phyloP scores from a whole-genome alignment of 371 early-diverging fungal genomes.

The Blakeslea trispora region DNA sequence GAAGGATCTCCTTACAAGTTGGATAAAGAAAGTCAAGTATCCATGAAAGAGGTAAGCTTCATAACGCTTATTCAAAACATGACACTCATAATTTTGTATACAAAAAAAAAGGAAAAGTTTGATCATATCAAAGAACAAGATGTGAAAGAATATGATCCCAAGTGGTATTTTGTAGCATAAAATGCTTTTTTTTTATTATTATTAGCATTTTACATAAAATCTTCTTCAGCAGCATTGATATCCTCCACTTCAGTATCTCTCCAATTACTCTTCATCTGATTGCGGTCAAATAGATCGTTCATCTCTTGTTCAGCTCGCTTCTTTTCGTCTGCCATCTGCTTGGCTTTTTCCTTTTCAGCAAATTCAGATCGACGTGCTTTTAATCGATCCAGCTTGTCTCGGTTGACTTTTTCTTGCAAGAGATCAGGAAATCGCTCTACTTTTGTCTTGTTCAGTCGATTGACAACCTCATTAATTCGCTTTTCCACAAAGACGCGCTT shows the following conservation, averaged over 20 bases:
- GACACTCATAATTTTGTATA: no score
- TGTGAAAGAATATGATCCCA: slow-evolving; percentile 14
- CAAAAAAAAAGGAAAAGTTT: slow-evolving; percentile 3
- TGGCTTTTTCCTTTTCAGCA: slow-evolving; percentile 45
- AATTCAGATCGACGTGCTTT: slow-evolving; percentile 54
- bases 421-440: slow-evolving; percentile 77
- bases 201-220: slow-evolving; percentile 86
- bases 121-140: slow-evolving; percentile 10
- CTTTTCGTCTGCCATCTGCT: slow-evolving; percentile 35
- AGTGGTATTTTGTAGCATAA: slow-evolving; percentile 21
- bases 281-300: slow-evolving; percentile 55
- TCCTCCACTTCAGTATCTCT: slow-evolving; percentile 56
- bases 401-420: slow-evolving; percentile 66
- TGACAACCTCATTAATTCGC: slow-evolving; percentile 84
- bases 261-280: slow-evolving; percentile 64
- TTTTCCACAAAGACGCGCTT: slow-evolving; percentile 80
- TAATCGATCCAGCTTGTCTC: slow-evolving; percentile 61
- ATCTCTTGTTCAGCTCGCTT: slow-evolving; percentile 56
- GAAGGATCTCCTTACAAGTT: slow-evolving; percentile 19
- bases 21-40: slow-evolving; percentile 2
- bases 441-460: slow-evolving; percentile 93
- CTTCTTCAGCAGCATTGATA: slow-evolving; percentile 67
- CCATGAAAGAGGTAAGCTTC: not conserved
- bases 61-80: no score
- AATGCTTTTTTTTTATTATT: not conserved